Conservation (phyloP, 2,329 filamentous ascomycete species). For the Fusarium cyanostomum region DNA sequence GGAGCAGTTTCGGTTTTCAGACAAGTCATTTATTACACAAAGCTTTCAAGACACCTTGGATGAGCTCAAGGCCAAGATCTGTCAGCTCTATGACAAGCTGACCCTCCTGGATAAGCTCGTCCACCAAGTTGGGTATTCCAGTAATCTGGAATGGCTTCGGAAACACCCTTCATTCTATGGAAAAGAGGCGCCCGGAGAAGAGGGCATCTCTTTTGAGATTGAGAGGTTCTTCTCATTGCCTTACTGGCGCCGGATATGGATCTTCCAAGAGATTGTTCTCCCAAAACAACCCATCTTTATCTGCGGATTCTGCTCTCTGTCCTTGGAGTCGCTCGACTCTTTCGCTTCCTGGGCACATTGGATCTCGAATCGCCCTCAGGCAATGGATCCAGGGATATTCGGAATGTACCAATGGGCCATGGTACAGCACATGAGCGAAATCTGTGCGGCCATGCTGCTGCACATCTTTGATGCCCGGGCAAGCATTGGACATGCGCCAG, state of each 20-base stretch:
- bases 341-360: background rate
- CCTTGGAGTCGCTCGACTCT: background rate
- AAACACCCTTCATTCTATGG: background rate
- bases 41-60: too few relatives aligned
- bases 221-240: background rate
- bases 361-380: background rate
- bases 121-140: too few relatives aligned
- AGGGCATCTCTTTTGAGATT: background rate
- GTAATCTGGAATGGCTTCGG: background rate
- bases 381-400: background rate
- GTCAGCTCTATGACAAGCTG: too few relatives aligned
- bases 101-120: background rate
- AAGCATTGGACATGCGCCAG: background rate
- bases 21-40: too few relatives aligned
- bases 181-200: background rate
- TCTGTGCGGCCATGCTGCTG: too few relatives aligned
- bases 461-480: background rate
- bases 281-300: conserved; percentile 1
- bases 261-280: conserved; percentile 15
- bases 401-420: too few relatives aligned
- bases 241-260: conserved; percentile 16
- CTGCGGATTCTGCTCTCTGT: background rate
- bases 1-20: too few relatives aligned
- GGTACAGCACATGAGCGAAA: too few relatives aligned
- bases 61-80: too few relatives aligned